A percentile compares a stretch with the other conserved stretches of the same genome.
phyloP scores from a whole-genome alignment of 345 rosid species.

The Acer yangbiense region DNA sequence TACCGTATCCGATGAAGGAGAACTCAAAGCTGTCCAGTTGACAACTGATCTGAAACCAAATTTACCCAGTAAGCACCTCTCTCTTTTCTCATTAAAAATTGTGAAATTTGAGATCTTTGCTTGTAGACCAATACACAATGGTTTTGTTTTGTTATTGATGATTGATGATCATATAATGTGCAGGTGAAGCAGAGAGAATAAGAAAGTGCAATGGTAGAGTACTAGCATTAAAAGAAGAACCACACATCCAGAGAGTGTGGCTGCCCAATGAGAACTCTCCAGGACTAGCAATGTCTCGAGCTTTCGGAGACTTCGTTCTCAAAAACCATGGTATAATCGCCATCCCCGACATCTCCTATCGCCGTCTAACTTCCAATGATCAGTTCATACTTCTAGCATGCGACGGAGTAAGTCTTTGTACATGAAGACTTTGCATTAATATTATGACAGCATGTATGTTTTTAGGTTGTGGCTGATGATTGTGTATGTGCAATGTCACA shows the following conservation, averaged over 20 bases:
- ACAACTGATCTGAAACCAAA: slow-evolving; percentile 83
- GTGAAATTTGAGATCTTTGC: neutral
- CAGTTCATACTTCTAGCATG: slow-evolving; percentile 73
- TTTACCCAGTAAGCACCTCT: slow-evolving; percentile 56
- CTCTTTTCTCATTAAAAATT: neutral
- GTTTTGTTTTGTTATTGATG: neutral
- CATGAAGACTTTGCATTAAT: neutral
- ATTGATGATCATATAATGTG: neutral
- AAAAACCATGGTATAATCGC: slow-evolving; percentile 76
- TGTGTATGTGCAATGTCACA: neutral
- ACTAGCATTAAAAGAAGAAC: slow-evolving; percentile 64
- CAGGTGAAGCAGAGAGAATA: slow-evolving; percentile 87
- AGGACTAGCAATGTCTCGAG: slow-evolving; percentile 95
- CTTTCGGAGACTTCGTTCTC: slow-evolving; percentile 79
- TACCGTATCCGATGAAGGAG: slow-evolving; percentile 45
- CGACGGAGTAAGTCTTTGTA: slow-evolving; percentile 62
- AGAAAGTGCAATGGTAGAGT: slow-evolving; percentile 75
- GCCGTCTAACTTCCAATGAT: slow-evolving; percentile 52
- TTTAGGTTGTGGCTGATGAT: neutral
- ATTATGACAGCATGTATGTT: neutral
- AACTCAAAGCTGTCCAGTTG: slow-evolving; percentile 52
- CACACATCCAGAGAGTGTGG: slow-evolving; percentile 87
- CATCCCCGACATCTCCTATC: slow-evolving; percentile 62
- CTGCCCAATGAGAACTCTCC: slow-evolving; percentile 74
- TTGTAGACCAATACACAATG: neutral